These are phyloP conservation scores for Chlamydomonas sphaeroides DNA, from an alignment of 139 green algal species.

Conservation along the genomic window DNA sequence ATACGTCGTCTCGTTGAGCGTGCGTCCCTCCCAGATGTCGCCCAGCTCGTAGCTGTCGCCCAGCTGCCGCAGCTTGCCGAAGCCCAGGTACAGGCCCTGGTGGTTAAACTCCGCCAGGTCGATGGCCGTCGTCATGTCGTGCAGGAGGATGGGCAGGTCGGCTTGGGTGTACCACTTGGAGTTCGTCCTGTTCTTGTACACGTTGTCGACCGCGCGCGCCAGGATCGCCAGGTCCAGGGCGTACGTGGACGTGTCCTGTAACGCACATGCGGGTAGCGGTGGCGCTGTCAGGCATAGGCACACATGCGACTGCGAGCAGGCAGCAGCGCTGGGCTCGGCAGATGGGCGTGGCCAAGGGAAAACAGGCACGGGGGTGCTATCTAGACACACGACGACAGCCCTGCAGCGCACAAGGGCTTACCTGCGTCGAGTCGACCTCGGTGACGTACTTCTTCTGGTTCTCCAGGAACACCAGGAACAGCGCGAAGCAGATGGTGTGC, in stretches of 20 bases:
- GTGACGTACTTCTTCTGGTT: constrained; percentile 42
- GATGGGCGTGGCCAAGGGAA: no score
- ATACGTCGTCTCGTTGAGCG: constrained; percentile 31
- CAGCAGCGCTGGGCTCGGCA: neutral
- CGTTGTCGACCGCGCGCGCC: constrained; percentile 22
- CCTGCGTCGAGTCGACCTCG: constrained; percentile 40
- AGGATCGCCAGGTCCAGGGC: constrained; percentile 12
- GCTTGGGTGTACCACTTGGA: constrained; percentile 6
- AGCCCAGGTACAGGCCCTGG: constrained; percentile 58
- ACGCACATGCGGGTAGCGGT: no score
- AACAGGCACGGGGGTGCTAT: no score
- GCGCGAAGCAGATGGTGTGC: constrained; percentile 42
- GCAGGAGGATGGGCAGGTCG: constrained; percentile 13
- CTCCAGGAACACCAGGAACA: constrained; percentile 33
- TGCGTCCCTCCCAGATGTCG: constrained; percentile 37
- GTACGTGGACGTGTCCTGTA: constrained; percentile 9
- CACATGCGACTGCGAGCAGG: neutral
- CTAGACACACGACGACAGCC: no score
- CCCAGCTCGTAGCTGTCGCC: constrained; percentile 40
- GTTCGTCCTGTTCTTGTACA: constrained; percentile 43
- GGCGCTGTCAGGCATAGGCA: no score
- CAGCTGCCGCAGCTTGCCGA: constrained; percentile 49
- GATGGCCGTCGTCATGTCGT: constrained; percentile 12
- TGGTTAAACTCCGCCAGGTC: constrained; percentile 18
- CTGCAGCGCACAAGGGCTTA: neutral